phyloP scores from a whole-genome alignment of 129 eudicot species.

The Escallonia herrerae region DNA sequence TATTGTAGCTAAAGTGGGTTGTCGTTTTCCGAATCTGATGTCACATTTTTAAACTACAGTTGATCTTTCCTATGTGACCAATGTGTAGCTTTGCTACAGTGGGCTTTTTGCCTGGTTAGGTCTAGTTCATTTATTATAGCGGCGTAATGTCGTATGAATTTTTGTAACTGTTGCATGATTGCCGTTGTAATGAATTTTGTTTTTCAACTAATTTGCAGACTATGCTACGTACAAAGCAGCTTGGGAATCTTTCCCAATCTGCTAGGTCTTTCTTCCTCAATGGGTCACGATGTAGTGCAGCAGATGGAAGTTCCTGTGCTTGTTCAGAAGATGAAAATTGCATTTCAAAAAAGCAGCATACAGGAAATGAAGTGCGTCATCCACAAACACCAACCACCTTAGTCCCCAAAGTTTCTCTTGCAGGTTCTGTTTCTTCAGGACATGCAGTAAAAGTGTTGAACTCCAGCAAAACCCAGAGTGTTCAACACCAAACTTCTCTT shows the following conservation, averaged over 20 bases:
- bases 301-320: slow-evolving; percentile 93
- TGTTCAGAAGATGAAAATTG: slow-evolving; percentile 86
- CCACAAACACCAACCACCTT: slow-evolving; percentile 42
- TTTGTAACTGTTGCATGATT: not conserved
- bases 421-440: slow-evolving; percentile 15
- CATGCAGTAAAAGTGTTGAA: slow-evolving; percentile 27
- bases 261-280: slow-evolving; percentile 82
- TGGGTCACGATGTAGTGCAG: slow-evolving; percentile 74
- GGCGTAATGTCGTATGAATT: not conserved
- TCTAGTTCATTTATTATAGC: not conserved
- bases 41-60: too few species aligned
- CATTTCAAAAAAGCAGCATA: slow-evolving; percentile 52
- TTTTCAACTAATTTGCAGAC: slow-evolving; percentile 26
- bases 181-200: slow-evolving; percentile 1
- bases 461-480: slow-evolving; percentile 26
- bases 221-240: slow-evolving; percentile 93
- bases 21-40: too few species aligned
- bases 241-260: slow-evolving; percentile 71
- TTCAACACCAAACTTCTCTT: slow-evolving; percentile 25
- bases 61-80: too few species aligned
- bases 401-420: slow-evolving; percentile 37
- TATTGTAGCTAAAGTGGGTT: too few species aligned
- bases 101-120: too few species aligned
- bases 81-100: too few species aligned
- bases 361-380: slow-evolving; percentile 28